Conservation (phyloP, 495 filamentous ascomycete genomes). For the Sphaerosporella brunnea region DNA sequence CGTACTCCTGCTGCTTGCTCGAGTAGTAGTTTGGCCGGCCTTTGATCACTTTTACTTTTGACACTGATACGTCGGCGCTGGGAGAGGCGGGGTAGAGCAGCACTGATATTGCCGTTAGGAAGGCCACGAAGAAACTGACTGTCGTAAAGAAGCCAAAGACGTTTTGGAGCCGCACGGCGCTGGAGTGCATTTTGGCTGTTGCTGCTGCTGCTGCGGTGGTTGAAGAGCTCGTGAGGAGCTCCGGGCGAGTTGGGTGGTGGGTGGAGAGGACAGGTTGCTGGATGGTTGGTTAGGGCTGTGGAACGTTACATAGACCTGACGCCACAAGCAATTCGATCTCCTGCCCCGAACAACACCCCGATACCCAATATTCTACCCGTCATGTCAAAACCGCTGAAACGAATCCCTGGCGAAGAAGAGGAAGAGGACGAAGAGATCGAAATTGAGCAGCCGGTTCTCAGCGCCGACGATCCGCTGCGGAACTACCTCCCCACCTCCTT, state of each 20-base stretch:
- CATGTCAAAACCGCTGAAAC: constrained; percentile 21
- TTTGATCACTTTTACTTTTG: constrained; percentile 63
- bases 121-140: constrained; percentile 64
- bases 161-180: constrained; percentile 66
- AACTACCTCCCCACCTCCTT: constrained; percentile 69
- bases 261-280: no score
- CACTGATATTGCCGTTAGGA: constrained; percentile 60
- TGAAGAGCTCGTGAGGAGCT: no score
- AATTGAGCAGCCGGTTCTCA: constrained; percentile 34
- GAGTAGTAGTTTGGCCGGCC: constrained; percentile 90
- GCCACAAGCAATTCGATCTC: no score
- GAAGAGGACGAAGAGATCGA: constrained; percentile 39
- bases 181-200: constrained; percentile 57
- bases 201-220: neutral
- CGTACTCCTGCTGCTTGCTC: constrained; percentile 81
- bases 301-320: no score
- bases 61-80: constrained; percentile 44
- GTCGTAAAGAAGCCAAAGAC: constrained; percentile 97
- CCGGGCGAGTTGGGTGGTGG: no score
- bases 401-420: constrained; percentile 12
- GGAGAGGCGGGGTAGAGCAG: constrained; percentile 53
- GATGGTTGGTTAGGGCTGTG: no score
- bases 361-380: neutral
- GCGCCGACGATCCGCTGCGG: constrained; percentile 58
- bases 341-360: no score